A percentile compares a stretch with the other conserved stretches of the same genome.
Evolutionary conservation across 352 stramenopile genomes (phyloP).

Genomic region (Phytopythium kandeliae): DNA sequence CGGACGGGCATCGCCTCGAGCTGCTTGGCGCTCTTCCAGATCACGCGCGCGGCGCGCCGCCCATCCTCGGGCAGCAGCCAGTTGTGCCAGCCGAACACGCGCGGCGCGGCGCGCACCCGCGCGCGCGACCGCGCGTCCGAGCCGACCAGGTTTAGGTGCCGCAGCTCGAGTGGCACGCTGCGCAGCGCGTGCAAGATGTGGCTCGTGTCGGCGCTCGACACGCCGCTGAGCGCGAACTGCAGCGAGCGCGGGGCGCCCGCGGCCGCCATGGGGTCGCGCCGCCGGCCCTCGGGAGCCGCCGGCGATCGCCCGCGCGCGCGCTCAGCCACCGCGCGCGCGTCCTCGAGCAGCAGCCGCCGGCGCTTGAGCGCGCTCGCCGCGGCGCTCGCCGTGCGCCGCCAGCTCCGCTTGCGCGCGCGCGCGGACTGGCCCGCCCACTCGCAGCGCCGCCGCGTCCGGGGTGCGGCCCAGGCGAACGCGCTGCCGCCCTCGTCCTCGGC

Average conservation of each 20-base stretch:
- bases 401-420: background rate
- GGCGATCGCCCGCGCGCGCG: too few relatives aligned
- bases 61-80: constrained; percentile 27
- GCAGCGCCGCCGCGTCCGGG: too few relatives aligned
- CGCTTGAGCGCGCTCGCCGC: too few relatives aligned
- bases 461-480: too few relatives aligned
- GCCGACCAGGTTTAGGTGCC: constrained; percentile 20
- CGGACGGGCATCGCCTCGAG: constrained; percentile 26
- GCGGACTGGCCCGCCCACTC: too few relatives aligned
- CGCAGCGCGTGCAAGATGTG: constrained; percentile 29
- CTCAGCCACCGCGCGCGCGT: background rate
- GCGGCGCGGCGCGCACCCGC: constrained; percentile 12
- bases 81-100: constrained; percentile 35
- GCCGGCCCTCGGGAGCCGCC: background rate
- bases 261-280: background rate
- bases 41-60: constrained; percentile 14
- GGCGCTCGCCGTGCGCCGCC: background rate
- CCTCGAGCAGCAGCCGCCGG: background rate
- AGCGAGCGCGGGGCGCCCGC: constrained; percentile 23
- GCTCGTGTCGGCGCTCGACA: constrained; percentile 31
- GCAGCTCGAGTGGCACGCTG: constrained; percentile 28
- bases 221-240: constrained; percentile 27
- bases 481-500: too few relatives aligned
- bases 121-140: constrained; percentile 8
- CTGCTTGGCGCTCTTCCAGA: constrained; percentile 42